A percentile compares a stretch with the other conserved stretches of the same genome.
Conservation (phyloP, 1,139 yeast genomes). For the Yamadazyma buinensis region DNA sequence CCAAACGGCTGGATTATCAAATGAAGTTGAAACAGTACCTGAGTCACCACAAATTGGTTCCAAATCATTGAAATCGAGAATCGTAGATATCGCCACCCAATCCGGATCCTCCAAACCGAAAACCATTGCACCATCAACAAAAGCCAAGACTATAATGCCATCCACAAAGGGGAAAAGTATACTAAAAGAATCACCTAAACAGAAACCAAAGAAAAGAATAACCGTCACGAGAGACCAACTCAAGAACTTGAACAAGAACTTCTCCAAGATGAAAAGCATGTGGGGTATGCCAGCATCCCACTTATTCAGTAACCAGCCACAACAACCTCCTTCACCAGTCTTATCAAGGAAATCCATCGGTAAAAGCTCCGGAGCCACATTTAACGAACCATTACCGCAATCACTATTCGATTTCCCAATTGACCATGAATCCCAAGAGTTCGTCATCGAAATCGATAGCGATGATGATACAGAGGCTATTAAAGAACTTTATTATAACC, state of each 20-base stretch:
- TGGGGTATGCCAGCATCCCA: slow-evolving; percentile 36
- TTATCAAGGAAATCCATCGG: neutral
- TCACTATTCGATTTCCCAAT: slow-evolving; percentile 10
- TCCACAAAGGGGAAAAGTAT: too few species aligned
- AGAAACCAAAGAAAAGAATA: slow-evolving; percentile 6
- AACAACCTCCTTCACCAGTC: slow-evolving; percentile 3
- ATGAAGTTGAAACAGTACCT: too few species aligned
- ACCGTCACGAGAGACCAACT: slow-evolving; percentile 11
- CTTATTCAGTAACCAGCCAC: slow-evolving; percentile 13
- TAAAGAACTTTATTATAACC: slow-evolving; percentile 32
- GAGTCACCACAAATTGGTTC: too few species aligned
- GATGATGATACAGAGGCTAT: slow-evolving; percentile 17
- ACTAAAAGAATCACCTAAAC: too few species aligned
- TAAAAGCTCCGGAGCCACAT: slow-evolving; percentile 3
- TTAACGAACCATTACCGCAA: slow-evolving; percentile 14
- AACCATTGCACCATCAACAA: neutral
- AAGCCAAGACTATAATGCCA: slow-evolving; percentile 1
- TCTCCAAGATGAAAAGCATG: slow-evolving; percentile 22
- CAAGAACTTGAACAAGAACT: slow-evolving; percentile 15
- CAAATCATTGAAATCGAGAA: too few species aligned
- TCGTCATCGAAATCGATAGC: slow-evolving; percentile 32
- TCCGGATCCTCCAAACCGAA: neutral
- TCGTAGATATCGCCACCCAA: neutral
- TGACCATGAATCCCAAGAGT: slow-evolving; percentile 20
- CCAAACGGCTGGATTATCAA: slow-evolving; percentile 8